Evolutionary conservation across 305 asterid genomes (phyloP).

Genomic region (Fraxinus velutina): DNA sequence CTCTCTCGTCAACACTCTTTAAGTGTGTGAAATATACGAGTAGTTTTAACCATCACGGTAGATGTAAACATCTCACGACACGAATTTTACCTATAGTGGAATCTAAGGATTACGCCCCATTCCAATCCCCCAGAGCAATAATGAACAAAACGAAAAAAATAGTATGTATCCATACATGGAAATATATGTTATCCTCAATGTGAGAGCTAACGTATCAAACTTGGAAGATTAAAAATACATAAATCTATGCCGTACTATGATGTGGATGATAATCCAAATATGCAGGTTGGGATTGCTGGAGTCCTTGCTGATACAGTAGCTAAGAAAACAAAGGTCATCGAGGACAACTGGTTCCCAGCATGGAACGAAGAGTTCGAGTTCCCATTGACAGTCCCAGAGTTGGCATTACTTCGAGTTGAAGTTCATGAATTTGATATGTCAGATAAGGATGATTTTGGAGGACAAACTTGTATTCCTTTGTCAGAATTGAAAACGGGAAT

Average conservation of each 20-base stretch:
- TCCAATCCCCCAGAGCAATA: not conserved
- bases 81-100: not conserved
- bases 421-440: conserved; percentile 73
- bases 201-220: not conserved
- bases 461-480: conserved; percentile 82
- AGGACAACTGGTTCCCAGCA: conserved; percentile 73
- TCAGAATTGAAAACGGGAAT: conserved; percentile 69
- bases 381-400: conserved; percentile 59
- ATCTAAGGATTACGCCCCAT: not conserved
- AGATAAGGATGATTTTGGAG: conserved; percentile 81
- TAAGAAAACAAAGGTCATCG: conserved; percentile 47
- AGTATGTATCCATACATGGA: not conserved
- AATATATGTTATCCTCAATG: not conserved
- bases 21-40: not conserved
- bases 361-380: conserved; percentile 76
- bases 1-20: not conserved
- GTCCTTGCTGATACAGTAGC: conserved; percentile 50
- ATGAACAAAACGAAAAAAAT: not conserved
- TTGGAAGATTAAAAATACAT: not conserved
- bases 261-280: not conserved
- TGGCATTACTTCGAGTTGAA: conserved; percentile 74
- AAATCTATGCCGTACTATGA: not conserved
- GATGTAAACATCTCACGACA: not conserved
- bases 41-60: not conserved
- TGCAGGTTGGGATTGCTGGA: conserved; percentile 79